Conservation (phyloP, 164 flowering plant species). For the Magnolia sinica region DNA sequence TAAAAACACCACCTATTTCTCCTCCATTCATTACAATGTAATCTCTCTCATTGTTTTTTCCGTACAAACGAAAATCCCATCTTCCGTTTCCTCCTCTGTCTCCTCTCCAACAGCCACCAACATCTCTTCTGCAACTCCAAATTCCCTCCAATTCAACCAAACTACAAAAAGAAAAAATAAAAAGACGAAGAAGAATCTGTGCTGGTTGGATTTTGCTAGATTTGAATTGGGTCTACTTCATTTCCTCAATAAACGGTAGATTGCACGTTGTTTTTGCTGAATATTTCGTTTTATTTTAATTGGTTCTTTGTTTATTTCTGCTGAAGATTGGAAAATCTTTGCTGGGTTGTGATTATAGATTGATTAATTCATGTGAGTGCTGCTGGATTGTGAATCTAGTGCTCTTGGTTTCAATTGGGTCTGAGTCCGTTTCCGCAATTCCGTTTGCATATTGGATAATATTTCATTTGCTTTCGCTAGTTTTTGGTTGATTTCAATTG, state of each 20-base stretch:
- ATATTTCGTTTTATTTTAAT: not conserved
- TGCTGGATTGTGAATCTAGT: not conserved
- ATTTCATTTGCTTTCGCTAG: not conserved
- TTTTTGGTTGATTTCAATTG: not conserved
- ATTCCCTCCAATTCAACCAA: not conserved
- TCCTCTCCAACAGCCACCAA: not conserved
- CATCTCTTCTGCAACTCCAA: not conserved
- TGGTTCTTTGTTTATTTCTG: not conserved
- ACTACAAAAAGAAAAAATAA: too few species aligned
- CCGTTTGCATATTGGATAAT: not conserved
- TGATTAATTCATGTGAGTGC: not conserved
- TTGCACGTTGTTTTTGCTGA: not conserved
- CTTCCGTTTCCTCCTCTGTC: not conserved
- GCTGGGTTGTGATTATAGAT: not conserved
- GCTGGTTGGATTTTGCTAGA: not conserved
- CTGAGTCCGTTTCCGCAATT: not conserved
- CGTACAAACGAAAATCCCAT: conserved; percentile 3
- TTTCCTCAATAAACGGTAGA: not conserved
- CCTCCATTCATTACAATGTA: conserved; percentile 2
- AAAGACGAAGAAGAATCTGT: too few species aligned
- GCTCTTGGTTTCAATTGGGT: not conserved
- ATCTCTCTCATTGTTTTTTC: not conserved
- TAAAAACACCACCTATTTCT: not conserved
- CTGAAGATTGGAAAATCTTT: not conserved
- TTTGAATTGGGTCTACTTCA: conserved; percentile 3